Evolutionary conservation across 768 basidiomycete species (phyloP).

Genomic region (Mycena amicta): DNA sequence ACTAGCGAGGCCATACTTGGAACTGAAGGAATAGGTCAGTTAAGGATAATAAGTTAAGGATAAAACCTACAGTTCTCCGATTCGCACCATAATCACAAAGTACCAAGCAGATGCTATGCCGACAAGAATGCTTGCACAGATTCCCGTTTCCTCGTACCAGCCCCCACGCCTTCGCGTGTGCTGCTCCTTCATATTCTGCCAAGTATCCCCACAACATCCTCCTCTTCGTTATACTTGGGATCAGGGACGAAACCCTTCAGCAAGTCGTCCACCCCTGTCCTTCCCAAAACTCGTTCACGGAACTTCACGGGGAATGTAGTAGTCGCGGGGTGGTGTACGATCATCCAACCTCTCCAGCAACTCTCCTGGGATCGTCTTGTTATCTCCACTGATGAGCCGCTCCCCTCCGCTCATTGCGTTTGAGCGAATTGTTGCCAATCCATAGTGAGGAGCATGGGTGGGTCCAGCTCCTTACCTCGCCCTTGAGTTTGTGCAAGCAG

Average conservation of each 20-base stretch:
- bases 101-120: constrained; percentile 33
- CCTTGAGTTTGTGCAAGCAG: constrained; percentile 37
- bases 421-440: constrained; percentile 38
- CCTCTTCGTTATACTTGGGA: constrained; percentile 34
- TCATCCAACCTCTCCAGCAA: constrained; percentile 34
- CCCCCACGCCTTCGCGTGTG: constrained; percentile 30
- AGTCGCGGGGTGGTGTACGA: constrained; percentile 12
- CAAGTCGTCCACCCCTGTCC: constrained; percentile 5
- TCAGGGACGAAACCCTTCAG: not conserved
- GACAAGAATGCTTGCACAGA: constrained; percentile 39
- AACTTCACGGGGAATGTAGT: constrained; percentile 1
- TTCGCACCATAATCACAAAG: constrained; percentile 35
- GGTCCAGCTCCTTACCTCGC: constrained; percentile 30
- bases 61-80: constrained; percentile 37
- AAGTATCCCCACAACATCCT: constrained; percentile 21
- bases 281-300: constrained; percentile 4
- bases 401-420: constrained; percentile 26
- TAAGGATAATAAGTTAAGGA: not conserved
- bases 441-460: constrained; percentile 25
- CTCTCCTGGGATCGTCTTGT: constrained; percentile 23
- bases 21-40: not conserved
- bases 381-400: constrained; percentile 6
- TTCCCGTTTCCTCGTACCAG: constrained; percentile 40
- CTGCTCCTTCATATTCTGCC: constrained; percentile 17
- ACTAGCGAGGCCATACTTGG: constrained; percentile 10